phyloP scores from a whole-genome alignment of 192 early-diverging fungal species.

The Kappamyces sp. region DNA sequence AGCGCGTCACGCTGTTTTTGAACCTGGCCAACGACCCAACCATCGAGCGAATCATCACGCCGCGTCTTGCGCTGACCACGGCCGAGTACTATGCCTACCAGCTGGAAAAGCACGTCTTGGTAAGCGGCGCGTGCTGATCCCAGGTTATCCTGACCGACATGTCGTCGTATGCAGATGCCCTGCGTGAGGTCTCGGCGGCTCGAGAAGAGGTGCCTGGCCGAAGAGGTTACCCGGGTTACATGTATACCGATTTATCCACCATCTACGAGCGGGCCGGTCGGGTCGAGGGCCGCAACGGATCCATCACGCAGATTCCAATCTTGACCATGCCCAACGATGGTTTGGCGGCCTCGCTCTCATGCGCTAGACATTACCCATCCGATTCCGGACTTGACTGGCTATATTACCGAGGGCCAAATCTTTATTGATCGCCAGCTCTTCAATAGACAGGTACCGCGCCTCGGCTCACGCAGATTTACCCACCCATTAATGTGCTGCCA shows the following conservation, averaged over 20 bases:
- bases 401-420: conserved; percentile 99
- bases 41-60: conserved; percentile 99
- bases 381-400: conserved; percentile 99
- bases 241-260: conserved; percentile 99
- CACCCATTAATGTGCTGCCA: conserved; percentile 98
- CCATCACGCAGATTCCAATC: conserved; percentile 99
- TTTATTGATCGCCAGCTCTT: conserved; percentile 97
- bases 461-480: conserved; percentile 69
- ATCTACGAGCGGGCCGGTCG: conserved; percentile 99
- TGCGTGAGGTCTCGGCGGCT: conserved; percentile 98
- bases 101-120: conserved; percentile 97
- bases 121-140: no score
- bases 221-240: conserved; percentile 99
- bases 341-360: conserved; percentile 24
- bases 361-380: conserved; percentile 92
- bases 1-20: conserved; percentile 96
- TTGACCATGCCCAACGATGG: conserved; percentile 99
- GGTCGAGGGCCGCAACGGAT: conserved; percentile 93
- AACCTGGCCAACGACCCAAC: conserved; percentile 99
- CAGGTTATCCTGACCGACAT: conserved; percentile 92
- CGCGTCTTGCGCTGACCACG: conserved; percentile 94
- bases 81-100: conserved; percentile 99
- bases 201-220: conserved; percentile 99
- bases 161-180: conserved; percentile 98
- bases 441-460: conserved; percentile 71